These are phyloP conservation scores for Diaporthe velutina DNA, from an alignment of 2,329 filamentous ascomycete genomes.

Conservation along the genomic window DNA sequence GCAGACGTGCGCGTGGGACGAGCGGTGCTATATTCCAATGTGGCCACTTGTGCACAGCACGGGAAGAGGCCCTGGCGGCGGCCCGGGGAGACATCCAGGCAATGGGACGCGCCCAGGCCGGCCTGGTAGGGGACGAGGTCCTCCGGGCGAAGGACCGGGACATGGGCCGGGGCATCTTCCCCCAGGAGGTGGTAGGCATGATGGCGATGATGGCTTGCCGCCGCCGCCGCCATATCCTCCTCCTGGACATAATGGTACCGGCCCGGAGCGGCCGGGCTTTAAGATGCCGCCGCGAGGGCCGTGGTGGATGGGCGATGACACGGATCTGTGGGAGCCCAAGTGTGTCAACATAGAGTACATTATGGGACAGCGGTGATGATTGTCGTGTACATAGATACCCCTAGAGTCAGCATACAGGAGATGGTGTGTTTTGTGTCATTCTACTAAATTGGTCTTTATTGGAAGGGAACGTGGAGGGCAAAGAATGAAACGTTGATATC, in stretches of 20 bases:
- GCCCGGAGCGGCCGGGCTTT: constrained; percentile 21
- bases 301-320: constrained; percentile 44
- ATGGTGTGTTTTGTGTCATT: background rate
- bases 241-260: constrained; percentile 30
- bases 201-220: background rate
- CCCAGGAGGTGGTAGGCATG: background rate
- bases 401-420: background rate
- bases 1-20: constrained; percentile 55
- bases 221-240: background rate
- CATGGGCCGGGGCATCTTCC: constrained; percentile 21
- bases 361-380: constrained; percentile 31
- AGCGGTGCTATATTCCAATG: constrained; percentile 64
- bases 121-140: background rate
- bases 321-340: constrained; percentile 48
- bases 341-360: constrained; percentile 41
- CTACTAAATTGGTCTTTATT: background rate
- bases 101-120: constrained; percentile 13
- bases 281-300: constrained; percentile 41
- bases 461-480: background rate
- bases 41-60: constrained; percentile 55
- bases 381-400: background rate
- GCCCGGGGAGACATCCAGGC: constrained; percentile 33
- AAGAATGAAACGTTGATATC: background rate
- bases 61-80: constrained; percentile 36
- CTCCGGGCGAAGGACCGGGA: constrained; percentile 4